Percentiles rank a stretch among this genome's conserved stretches.
phyloP scores from a whole-genome alignment of 169 alveolate genomes.

The Plasmodium yoelii region DNA sequence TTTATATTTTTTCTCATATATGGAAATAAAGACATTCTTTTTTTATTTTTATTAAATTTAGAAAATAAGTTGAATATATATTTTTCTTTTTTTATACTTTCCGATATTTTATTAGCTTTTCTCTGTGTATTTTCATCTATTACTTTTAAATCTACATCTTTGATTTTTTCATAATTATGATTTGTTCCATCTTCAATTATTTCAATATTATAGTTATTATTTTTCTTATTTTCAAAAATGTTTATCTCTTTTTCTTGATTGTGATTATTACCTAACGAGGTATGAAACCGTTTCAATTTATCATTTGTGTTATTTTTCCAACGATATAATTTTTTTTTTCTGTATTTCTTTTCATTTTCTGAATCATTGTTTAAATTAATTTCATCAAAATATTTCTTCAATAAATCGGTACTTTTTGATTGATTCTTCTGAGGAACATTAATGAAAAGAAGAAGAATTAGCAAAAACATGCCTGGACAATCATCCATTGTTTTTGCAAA shows the following conservation, averaged over 20 bases:
- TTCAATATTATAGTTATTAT: background rate
- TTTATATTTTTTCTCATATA: background rate
- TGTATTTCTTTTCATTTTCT: background rate
- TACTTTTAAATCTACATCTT: no score
- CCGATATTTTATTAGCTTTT: no score
- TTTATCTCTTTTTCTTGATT: background rate
- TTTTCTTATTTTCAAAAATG: background rate
- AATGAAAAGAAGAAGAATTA: slow-evolving; percentile 46
- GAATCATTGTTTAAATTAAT: background rate
- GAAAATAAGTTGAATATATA: background rate
- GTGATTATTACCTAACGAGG: background rate
- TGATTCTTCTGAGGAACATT: slow-evolving; percentile 47
- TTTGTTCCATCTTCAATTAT: background rate
- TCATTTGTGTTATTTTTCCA: background rate
- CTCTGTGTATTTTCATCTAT: background rate
- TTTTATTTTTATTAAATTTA: background rate
- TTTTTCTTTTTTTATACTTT: slow-evolving; percentile 1
- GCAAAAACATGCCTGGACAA: slow-evolving; percentile 71
- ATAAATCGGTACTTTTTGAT: slow-evolving; percentile 12
- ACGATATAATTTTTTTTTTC: background rate
- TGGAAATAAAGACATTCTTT: background rate
- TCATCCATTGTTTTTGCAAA: slow-evolving; percentile 72
- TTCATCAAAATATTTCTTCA: slow-evolving; percentile 41
- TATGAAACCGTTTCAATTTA: background rate
- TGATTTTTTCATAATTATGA: background rate